A percentile compares a stretch with the other conserved stretches of the same genome.
phyloP scores from a whole-genome alignment of 805 yeast species.

The Pichia heedii region DNA sequence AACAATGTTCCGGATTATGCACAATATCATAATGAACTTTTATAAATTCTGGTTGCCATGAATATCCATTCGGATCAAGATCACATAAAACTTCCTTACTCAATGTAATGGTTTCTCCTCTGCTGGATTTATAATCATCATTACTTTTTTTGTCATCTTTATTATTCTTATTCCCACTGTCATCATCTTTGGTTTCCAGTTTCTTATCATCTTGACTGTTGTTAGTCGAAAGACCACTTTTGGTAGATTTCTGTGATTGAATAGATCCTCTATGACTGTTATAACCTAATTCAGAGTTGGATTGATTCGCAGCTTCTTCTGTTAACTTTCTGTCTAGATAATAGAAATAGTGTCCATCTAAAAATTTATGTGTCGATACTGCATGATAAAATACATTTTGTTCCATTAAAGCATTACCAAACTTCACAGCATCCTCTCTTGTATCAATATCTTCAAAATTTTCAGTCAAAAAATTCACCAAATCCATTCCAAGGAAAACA shows the following conservation, averaged over 20 bases:
- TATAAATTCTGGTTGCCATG: constrained; percentile 69
- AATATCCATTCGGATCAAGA: constrained; percentile 62
- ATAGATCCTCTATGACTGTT: neutral
- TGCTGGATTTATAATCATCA: neutral
- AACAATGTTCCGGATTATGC: constrained; percentile 92
- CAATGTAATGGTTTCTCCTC: constrained; percentile 36
- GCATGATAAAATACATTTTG: constrained; percentile 72
- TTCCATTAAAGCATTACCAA: constrained; percentile 71
- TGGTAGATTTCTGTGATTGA: neutral
- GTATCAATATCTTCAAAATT: constrained; percentile 71
- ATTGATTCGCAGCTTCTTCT: neutral
- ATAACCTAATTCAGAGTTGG: neutral
- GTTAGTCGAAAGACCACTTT: neutral
- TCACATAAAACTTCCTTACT: constrained; percentile 62
- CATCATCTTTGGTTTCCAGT: neutral
- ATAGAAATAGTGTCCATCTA: constrained; percentile 92
- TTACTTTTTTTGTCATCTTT: constrained; percentile 11
- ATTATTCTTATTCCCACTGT: neutral
- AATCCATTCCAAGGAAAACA: constrained; percentile 78
- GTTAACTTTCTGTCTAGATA: constrained; percentile 49
- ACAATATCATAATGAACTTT: constrained; percentile 85
- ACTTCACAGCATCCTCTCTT: constrained; percentile 74
- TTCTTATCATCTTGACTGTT: neutral
- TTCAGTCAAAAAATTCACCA: constrained; percentile 78
- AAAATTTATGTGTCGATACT: constrained; percentile 68